Base-by-base conservation (phyloP, 148 eudicot species). In the Fallopia convolvulus region DNA sequence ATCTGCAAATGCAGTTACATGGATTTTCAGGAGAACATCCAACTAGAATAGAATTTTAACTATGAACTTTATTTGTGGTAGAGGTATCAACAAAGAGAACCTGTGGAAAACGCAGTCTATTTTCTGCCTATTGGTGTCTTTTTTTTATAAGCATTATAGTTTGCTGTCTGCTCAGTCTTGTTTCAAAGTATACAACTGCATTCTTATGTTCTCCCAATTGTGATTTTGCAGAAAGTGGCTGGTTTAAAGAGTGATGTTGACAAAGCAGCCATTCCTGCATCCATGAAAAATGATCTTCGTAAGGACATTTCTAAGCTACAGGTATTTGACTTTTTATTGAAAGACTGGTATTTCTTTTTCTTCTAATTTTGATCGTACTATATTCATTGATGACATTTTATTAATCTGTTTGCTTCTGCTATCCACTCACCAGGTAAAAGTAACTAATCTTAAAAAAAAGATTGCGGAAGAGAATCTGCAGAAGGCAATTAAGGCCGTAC, bases 261-360 rank as follows among this genome's bases (percentile, higher is more conserved):
- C 78, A 81, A 88, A 65, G 93, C 97, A 21, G 47, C 89, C 33
- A 95, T 95, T 49, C 93, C 99, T 70, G 81, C 93, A 40, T 87
- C 93, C 83, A 95, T 82, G 87, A 95, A 92, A 84, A 89, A 86
- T 61, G 93, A 90, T 78, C 90, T 95, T 42, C 89, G 89, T 76
- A 77, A 76, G 23, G 86, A 82, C 80, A 78, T 92, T 47, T 77
- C 86, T 52, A 39, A 76, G 72, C 97, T 95, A 56, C 93, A 87
- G 97, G 99, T 95, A 82, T 56, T 76, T 7, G 39, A 0, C 21
- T 17, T 26, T 23, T 30, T 21, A 49, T 11, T 74, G 39, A 49
- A 49, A 18, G 48, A 1, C 42, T 75, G 1, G n/a, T 13, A 6
- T 32, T 55, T 30, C 13, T 5, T 49, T 47, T 32, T 0, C 36